These are phyloP conservation scores for Scutellaria baicalensis DNA, from an alignment of 257 asterid genomes.

Conservation along the genomic window DNA sequence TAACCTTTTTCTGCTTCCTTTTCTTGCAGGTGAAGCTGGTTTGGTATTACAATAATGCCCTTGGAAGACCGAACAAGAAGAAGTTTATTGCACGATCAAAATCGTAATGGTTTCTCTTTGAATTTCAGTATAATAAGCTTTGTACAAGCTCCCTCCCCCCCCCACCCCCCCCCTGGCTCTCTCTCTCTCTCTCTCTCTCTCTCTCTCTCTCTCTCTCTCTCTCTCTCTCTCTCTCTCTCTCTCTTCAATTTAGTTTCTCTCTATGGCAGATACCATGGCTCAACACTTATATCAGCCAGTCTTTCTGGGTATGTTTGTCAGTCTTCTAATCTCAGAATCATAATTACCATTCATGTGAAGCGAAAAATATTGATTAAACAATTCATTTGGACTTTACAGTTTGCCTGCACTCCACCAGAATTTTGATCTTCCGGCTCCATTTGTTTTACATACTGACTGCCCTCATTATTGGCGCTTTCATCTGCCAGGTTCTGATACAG, in stretches of 20 bases:
- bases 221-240: too few species aligned
- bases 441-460: slow-evolving; percentile 86
- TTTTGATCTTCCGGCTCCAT: slow-evolving; percentile 89
- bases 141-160: background rate
- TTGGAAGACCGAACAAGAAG: slow-evolving; percentile 93
- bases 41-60: slow-evolving; percentile 95
- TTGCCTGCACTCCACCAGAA: slow-evolving; percentile 86
- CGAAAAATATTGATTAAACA: background rate
- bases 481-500: slow-evolving; percentile 53
- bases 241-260: background rate
- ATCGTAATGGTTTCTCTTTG: slow-evolving; percentile 45
- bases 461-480: slow-evolving; percentile 99
- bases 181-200: too few species aligned
- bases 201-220: too few species aligned
- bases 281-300: slow-evolving; percentile 86
- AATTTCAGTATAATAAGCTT: background rate
- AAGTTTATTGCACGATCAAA: slow-evolving; percentile 87
- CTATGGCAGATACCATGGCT: slow-evolving; percentile 82
- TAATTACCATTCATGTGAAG: background rate
- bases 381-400: slow-evolving; percentile 25
- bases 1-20: background rate
- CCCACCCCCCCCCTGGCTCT: too few species aligned
- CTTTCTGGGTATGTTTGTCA: slow-evolving; percentile 70
- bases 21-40: slow-evolving; percentile 79
- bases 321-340: background rate